Evolutionary conservation across 148 eudicot genomes (phyloP).

Genomic region (Fagopyrum tataricum): DNA sequence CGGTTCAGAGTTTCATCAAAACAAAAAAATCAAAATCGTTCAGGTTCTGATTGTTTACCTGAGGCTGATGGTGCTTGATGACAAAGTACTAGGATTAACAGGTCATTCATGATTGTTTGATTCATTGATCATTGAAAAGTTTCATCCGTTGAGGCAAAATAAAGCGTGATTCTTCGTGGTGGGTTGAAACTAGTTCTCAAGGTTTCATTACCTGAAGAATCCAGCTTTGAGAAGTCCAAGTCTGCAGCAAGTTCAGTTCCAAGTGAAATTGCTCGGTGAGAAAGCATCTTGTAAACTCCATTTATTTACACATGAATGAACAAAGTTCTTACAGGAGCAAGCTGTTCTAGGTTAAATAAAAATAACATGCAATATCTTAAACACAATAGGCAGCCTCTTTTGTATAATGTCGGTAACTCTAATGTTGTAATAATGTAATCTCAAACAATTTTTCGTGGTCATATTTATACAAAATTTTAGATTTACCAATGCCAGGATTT

Average conservation of each 20-base stretch:
- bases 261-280: background rate
- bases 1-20: constrained; percentile 48
- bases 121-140: too few relatives aligned
- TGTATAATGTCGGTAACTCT: background rate
- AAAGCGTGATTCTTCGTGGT: too few relatives aligned
- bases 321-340: background rate
- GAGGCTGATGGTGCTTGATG: too few relatives aligned
- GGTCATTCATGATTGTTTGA: too few relatives aligned
- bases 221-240: too few relatives aligned
- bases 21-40: constrained; percentile 12
- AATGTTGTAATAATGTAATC: constrained; percentile 1
- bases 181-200: background rate
- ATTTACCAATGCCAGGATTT: background rate
- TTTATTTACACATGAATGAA: background rate
- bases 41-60: background rate
- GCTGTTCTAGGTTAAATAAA: background rate
- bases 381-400: background rate
- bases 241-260: too few relatives aligned
- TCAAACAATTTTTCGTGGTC: background rate
- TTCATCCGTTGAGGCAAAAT: too few relatives aligned
- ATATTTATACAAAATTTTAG: background rate
- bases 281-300: background rate
- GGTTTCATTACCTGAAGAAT: background rate
- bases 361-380: background rate
- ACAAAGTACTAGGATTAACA: too few relatives aligned